Evolutionary conservation across 139 green algal species (phyloP).

Genomic region (Chlorella sp.): DNA sequence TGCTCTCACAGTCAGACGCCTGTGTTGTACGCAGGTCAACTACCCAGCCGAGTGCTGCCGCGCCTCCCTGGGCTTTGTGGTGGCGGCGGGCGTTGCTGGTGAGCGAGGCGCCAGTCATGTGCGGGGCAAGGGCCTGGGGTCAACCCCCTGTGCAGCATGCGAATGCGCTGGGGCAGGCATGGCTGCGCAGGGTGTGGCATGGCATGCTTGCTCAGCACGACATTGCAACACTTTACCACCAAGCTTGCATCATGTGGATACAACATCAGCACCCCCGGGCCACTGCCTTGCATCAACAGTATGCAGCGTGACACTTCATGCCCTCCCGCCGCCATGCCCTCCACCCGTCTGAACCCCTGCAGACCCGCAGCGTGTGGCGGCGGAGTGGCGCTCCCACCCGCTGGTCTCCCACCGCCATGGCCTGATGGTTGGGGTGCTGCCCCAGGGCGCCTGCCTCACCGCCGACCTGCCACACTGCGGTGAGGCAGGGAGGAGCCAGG

Average conservation of each 20-base stretch:
- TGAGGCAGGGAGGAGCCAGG: not conserved
- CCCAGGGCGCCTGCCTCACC: conserved; percentile 6
- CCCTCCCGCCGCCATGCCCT: not conserved
- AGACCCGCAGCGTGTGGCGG: not conserved
- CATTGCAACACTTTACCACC: too few species aligned
- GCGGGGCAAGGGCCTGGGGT: too few species aligned
- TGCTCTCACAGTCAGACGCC: not conserved
- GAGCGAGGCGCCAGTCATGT: too few species aligned
- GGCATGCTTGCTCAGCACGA: too few species aligned
- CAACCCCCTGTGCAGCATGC: too few species aligned
- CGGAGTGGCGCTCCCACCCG: conserved; percentile 4
- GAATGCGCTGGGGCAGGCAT: too few species aligned
- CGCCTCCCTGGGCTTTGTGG: conserved; percentile 23
- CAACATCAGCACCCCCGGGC: too few species aligned
- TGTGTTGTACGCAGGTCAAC: not conserved
- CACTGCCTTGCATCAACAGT: too few species aligned
- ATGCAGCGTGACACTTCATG: not conserved
- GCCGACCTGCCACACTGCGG: conserved; percentile 21
- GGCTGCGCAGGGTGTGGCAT: too few species aligned
- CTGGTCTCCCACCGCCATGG: not conserved
- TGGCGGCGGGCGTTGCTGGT: not conserved
- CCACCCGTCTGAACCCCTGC: not conserved
- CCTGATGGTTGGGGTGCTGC: not conserved
- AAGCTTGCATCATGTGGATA: too few species aligned
- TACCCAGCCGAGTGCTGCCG: conserved; percentile 28